These are phyloP conservation scores for Takashimella koratensis DNA, from an alignment of 1,284 basidiomycete species.

Conservation along the genomic window DNA sequence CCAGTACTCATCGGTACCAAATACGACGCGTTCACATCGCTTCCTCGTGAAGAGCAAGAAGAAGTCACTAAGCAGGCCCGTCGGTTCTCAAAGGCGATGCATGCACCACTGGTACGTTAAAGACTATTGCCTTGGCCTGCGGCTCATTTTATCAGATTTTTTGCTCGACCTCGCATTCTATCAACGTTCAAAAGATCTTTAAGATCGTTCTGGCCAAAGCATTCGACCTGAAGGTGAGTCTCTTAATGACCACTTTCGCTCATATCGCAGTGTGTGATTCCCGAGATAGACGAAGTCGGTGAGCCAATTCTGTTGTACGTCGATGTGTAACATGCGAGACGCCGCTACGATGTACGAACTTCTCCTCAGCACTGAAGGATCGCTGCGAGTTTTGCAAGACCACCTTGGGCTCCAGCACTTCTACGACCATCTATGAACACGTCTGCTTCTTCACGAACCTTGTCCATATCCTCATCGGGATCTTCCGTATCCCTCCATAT, in stretches of 20 bases:
- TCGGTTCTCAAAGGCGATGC: slow-evolving; percentile 96
- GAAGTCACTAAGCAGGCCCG: slow-evolving; percentile 98
- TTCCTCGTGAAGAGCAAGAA: slow-evolving; percentile 94
- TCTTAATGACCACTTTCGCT: slow-evolving; percentile 1
- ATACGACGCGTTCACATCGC: slow-evolving; percentile 93
- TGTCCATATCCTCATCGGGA: slow-evolving; percentile 15
- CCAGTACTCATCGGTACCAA: slow-evolving; percentile 97
- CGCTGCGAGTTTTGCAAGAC: slow-evolving; percentile 5
- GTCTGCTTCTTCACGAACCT: slow-evolving; percentile 13
- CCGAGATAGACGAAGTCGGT: slow-evolving; percentile 90
- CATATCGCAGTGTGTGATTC: slow-evolving; percentile 81
- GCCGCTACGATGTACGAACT: neutral
- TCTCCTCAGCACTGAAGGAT: slow-evolving; percentile 4
- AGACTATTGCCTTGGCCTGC: neutral
- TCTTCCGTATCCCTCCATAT: slow-evolving; percentile 17
- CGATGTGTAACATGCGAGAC: slow-evolving; percentile 60
- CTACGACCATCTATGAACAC: slow-evolving; percentile 18
- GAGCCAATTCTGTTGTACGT: slow-evolving; percentile 90
- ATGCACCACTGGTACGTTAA: slow-evolving; percentile 67
- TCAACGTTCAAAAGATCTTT: slow-evolving; percentile 99
- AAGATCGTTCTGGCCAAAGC: slow-evolving; percentile 57
- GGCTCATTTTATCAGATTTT: slow-evolving; percentile 60
- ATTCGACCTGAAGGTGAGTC: slow-evolving; percentile 50
- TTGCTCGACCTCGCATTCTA: slow-evolving; percentile 94
- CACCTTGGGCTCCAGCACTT: slow-evolving; percentile 2